These are phyloP conservation scores for Xenoacremonium recifei DNA, from an alignment of 2,329 filamentous ascomycete species.

Conservation along the genomic window DNA sequence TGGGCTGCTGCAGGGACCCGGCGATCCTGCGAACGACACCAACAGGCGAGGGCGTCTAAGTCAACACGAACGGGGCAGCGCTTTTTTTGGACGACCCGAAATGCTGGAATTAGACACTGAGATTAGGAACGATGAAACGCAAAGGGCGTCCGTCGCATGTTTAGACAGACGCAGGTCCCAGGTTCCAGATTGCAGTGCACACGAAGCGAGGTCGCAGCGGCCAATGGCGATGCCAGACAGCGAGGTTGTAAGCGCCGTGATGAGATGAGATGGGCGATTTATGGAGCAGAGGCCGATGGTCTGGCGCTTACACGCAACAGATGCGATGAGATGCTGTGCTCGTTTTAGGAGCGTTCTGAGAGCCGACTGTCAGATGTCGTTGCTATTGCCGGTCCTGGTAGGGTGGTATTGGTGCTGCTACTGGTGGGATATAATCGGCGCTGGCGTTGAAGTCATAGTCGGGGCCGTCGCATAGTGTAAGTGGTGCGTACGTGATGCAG, in stretches of 20 bases:
- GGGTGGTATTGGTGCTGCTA: neutral
- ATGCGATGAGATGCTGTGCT: too few species aligned
- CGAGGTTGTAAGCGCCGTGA: conserved; percentile 3
- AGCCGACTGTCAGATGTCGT: too few species aligned
- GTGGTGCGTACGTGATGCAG: too few species aligned
- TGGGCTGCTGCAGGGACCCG: conserved; percentile 13
- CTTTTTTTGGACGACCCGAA: conserved; percentile 9
- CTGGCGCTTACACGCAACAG: conserved; percentile 8
- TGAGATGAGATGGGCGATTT: conserved; percentile 9
- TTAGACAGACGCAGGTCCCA: conserved; percentile 19
- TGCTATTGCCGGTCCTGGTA: too few species aligned
- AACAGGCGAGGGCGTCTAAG: conserved; percentile 25
- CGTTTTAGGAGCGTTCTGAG: too few species aligned
- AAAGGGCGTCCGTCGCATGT: conserved; percentile 22
- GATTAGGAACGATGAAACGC: conserved; percentile 24
- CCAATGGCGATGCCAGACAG: conserved; percentile 13
- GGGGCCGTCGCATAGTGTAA: too few species aligned
- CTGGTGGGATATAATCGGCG: too few species aligned
- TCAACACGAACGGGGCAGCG: too few species aligned
- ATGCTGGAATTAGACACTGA: conserved; percentile 18
- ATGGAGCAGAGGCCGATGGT: conserved; percentile 20
- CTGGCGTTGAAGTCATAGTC: too few species aligned
- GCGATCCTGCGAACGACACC: conserved; percentile 18
- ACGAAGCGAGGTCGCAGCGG: conserved; percentile 8
- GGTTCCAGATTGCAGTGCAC: conserved; percentile 17